These are phyloP conservation scores for Leccinum disarticulatum DNA, from an alignment of 768 basidiomycete species.

Conservation along the genomic window DNA sequence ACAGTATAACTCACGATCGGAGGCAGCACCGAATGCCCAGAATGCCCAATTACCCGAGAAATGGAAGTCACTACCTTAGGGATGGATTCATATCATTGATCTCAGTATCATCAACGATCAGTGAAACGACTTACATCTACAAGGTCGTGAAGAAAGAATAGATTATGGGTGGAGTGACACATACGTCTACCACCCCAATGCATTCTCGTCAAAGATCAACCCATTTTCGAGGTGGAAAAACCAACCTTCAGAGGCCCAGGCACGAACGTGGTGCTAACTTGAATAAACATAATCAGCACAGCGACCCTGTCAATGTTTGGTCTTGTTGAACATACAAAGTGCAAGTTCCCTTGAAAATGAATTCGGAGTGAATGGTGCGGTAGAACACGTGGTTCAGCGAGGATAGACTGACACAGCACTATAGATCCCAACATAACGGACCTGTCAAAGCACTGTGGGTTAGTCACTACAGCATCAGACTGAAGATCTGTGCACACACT, in stretches of 20 bases:
- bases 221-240: not conserved
- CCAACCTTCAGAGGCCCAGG: not conserved
- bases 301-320: not conserved
- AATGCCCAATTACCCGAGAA: not conserved
- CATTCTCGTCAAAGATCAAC: not conserved
- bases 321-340: not conserved
- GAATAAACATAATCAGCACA: not conserved
- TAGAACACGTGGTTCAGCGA: not conserved
- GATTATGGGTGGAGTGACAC: not conserved
- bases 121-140: not conserved
- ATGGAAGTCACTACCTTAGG: not conserved
- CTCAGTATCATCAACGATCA: not conserved
- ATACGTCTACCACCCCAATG: not conserved
- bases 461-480: not conserved
- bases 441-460: not conserved
- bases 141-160: not conserved
- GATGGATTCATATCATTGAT: not conserved
- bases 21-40: not conserved
- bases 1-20: not conserved
- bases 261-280: not conserved
- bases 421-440: not conserved
- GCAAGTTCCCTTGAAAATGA: not conserved
- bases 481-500: not conserved
- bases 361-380: not conserved
- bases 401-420: not conserved